A percentile compares a stretch with the other conserved stretches of the same genome.
phyloP scores from a whole-genome alignment of 768 basidiomycete genomes.

The Pholiota conissans region DNA sequence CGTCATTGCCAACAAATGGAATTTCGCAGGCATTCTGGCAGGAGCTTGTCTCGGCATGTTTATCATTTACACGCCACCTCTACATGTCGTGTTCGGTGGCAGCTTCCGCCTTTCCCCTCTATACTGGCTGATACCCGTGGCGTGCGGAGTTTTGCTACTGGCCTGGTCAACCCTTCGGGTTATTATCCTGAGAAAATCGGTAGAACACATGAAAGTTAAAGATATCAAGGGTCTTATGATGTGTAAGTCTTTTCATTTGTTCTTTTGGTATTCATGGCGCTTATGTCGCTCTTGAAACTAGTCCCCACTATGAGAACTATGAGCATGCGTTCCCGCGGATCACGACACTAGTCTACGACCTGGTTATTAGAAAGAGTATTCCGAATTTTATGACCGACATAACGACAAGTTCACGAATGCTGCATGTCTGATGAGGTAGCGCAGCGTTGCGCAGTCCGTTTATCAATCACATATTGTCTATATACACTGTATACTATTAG shows the following conservation, averaged over 20 bases:
- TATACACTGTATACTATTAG: too few relatives aligned
- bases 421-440: too few relatives aligned
- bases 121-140: constrained; percentile 68
- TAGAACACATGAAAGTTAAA: constrained; percentile 56
- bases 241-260: constrained; percentile 46
- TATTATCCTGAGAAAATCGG: constrained; percentile 51
- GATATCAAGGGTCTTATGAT: constrained; percentile 71
- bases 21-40: constrained; percentile 61
- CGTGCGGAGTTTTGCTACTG: constrained; percentile 56
- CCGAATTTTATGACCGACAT: not conserved
- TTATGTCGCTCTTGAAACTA: constrained; percentile 19
- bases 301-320: constrained; percentile 67
- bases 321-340: constrained; percentile 52
- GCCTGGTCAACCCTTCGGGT: constrained; percentile 62
- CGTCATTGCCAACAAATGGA: constrained; percentile 58
- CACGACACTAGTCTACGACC: constrained; percentile 16
- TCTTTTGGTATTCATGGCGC: too few relatives aligned
- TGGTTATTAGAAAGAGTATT: too few relatives aligned
- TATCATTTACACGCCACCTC: constrained; percentile 67
- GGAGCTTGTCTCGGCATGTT: constrained; percentile 68
- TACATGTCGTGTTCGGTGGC: constrained; percentile 70
- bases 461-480: too few relatives aligned
- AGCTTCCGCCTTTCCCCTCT: constrained; percentile 56
- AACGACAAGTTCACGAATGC: not conserved
- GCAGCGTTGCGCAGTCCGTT: too few relatives aligned